Base-by-base conservation (phyloP, 208 protist genomes). In the Crithidia fasciculata region DNA sequence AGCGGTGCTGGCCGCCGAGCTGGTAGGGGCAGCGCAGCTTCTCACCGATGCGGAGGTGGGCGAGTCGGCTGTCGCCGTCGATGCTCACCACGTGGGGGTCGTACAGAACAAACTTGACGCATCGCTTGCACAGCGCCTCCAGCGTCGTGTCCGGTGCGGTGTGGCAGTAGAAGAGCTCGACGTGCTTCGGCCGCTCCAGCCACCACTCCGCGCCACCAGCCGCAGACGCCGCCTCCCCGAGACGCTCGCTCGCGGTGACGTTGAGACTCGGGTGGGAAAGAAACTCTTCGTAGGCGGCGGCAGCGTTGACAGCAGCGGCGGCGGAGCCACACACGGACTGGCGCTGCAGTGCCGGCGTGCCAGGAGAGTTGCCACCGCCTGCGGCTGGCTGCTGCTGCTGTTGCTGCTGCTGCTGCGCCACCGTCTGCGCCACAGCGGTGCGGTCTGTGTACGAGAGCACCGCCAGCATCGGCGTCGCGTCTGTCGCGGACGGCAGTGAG, bases 91-190 rank as follows among this genome's bases (percentile, higher is more conserved):
- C 86, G 28, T 87, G 81, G 15, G 84, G 75, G 64, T 94, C 79
- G 8, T 74, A 81, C 36, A 97, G 69, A 5, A 94, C 74, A 58
- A 92, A 85, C 68, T 95, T 88, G 37, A 97, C 89, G 54, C 89
- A 89, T 5, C 64, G 63, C 52, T 85, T 85, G 72, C 90, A 95
- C 65, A 90, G 93, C n/a, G 68, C 63, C 60, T 69, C 67, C 16
- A 97, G 78, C 16, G 84, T 89, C 75, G 83, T 88, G 61, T 75
- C 74, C 18, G 89, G 85, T 43, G 84, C 66, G n/a, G 93, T 64
- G 73, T 90, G 88, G 39, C 87, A 88, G 82, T 96, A 96, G 53
- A 91, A 65, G 12, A 90, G 56, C 57, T 88, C 81, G 59, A 96
- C 90, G 50, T 80, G 59, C 81, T 94, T 95, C 18, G 77, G 77